Evolutionary conservation across 345 rosid genomes (phyloP), one percentile per base, ranked within the genome.

Genomic region (Citrus hindsii): DNA sequence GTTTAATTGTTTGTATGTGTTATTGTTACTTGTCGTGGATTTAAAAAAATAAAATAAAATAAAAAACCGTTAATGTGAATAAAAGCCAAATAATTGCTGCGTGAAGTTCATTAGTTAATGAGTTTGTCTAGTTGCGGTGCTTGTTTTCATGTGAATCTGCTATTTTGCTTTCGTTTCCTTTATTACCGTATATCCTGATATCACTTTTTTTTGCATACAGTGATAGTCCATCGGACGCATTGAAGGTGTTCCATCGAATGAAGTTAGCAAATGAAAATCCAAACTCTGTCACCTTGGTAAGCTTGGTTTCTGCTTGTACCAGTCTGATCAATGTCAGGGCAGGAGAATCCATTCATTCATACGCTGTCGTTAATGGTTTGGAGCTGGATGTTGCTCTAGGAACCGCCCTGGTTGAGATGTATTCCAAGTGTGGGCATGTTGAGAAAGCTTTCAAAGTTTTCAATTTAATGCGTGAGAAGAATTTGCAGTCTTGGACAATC

Each of bases 351-450:
- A 69, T 85, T 84, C 88, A 83, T 81, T 83, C 76, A 37, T 71
- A 78, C 61, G 75, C 81, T 68, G 53, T 86, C 25, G 74, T 64
- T 16, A 77, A 69, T 69, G 65, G 71, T 58, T 51, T 85, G 69
- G 84, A 74, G 64, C 66, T 74, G 13, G 91, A 87, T 28, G 80
- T 81, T 32, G 80, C 87, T 62, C 72, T 86, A 32, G 90, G 89
- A 56, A 86, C 91, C 69, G 87, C 92, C 28, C 83, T 84, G 60
- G 79, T 89, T 76, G 84, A 86, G 82, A 86, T 87, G 92, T 89
- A 89, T 79, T 85, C 89, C 40, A 86, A 86, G 69, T 82, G 90
- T 38, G 87, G 92, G 60, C 48, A 79, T 56, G 79, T 85, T 64
- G 81, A 53, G 67, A 79, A 83, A 40, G 87, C 92, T 74, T 74